Percentiles rank a stretch among this genome's conserved stretches.
Conservation (phyloP, 2,329 filamentous ascomycete species). For the Cadophora sp. region DNA sequence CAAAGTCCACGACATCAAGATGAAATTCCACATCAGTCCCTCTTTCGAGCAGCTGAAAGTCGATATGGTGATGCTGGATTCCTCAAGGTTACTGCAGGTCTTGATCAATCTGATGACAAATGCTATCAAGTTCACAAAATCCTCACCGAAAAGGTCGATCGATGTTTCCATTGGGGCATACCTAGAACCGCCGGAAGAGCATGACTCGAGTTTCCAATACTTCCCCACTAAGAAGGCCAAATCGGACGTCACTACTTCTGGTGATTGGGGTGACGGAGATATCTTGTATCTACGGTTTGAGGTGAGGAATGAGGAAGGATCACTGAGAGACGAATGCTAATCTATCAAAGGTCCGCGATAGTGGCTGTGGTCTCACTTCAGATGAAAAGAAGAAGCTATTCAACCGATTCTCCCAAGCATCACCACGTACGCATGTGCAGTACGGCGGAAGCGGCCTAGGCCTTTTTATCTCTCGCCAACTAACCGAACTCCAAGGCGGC, state of each 20-base stretch:
- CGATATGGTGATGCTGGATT: constrained; percentile 72
- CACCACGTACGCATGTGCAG: constrained; percentile 73
- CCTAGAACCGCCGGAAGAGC: constrained; percentile 2
- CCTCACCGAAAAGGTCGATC: constrained; percentile 63
- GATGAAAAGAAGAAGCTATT: constrained; percentile 77
- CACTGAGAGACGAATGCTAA: no score
- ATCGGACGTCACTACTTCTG: constrained; percentile 25
- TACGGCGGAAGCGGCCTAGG: constrained; percentile 81
- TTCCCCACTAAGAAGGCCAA: constrained; percentile 17
- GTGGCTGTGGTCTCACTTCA: constrained; percentile 72
- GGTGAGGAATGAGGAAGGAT: no score
- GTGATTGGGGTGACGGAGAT: constrained; percentile 43
- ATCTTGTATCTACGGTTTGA: constrained; percentile 60
- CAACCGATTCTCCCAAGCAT: constrained; percentile 80
- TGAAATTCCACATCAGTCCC: constrained; percentile 67
- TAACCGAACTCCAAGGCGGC: constrained; percentile 80
- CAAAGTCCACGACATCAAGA: constrained; percentile 69
- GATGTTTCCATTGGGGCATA: constrained; percentile 44
- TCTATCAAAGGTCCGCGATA: constrained; percentile 65
- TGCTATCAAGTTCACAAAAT: constrained; percentile 80
- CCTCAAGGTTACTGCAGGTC: constrained; percentile 77
- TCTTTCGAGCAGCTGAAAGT: constrained; percentile 64
- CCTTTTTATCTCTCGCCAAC: constrained; percentile 76
- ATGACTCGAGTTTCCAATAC: constrained; percentile 25
- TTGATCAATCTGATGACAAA: constrained; percentile 82